Conservation (phyloP, 169 alveolate species). For the Cryptosporidium canis region DNA sequence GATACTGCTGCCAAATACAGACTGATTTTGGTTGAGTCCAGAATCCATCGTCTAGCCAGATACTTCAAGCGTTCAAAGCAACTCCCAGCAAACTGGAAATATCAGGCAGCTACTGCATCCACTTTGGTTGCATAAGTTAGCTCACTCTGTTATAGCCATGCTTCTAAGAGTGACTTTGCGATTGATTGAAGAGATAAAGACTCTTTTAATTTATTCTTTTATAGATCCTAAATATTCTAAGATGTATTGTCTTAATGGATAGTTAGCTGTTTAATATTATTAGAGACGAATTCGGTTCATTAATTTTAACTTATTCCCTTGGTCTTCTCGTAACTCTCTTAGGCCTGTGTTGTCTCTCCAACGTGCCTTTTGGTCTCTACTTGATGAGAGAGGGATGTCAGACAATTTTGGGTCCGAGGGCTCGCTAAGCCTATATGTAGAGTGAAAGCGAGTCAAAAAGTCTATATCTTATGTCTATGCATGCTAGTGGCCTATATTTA, state of each 20-base stretch:
- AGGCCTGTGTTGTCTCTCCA: background rate
- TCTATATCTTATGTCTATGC: too few species aligned
- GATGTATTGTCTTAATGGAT: background rate
- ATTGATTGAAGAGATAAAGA: background rate
- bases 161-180: background rate
- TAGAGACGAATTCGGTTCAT: background rate
- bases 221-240: background rate
- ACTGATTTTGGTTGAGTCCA: slow-evolving; percentile 95
- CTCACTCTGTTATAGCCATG: background rate
- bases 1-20: slow-evolving; percentile 97
- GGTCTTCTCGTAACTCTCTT: background rate
- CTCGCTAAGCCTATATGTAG: too few species aligned
- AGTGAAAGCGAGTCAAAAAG: too few species aligned
- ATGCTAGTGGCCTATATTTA: too few species aligned
- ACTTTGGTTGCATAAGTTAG: slow-evolving; percentile 83
- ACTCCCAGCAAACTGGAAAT: slow-evolving; percentile 98
- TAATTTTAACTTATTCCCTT: background rate
- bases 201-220: background rate
- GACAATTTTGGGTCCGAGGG: too few species aligned
- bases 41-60: slow-evolving; percentile 98
- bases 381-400: too few species aligned
- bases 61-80: slow-evolving; percentile 95
- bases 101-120: slow-evolving; percentile 89
- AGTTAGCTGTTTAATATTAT: background rate
- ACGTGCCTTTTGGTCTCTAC: too few species aligned